phyloP scores from a whole-genome alignment of 371 early-diverging fungal genomes.

The Haplosporangium sp. region DNA sequence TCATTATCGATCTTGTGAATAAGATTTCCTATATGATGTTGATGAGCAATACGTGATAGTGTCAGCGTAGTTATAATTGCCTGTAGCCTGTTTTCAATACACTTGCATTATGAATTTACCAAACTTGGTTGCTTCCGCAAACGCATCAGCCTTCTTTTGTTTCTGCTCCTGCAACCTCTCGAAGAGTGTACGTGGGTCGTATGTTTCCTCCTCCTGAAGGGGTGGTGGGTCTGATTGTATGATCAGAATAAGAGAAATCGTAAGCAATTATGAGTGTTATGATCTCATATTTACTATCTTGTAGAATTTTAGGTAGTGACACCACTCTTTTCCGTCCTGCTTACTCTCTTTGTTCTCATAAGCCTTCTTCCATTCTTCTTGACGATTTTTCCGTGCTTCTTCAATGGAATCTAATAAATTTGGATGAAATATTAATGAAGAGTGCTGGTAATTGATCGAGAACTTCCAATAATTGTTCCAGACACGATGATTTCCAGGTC shows the following conservation, averaged over 20 bases:
- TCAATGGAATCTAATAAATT: constrained; percentile 34
- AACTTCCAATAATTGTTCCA: background rate
- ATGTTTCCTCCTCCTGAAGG: constrained; percentile 59
- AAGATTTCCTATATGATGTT: constrained; percentile 63
- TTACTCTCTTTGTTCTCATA: constrained; percentile 51
- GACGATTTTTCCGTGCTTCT: constrained; percentile 58
- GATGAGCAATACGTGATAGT: background rate
- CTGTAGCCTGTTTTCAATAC: background rate
- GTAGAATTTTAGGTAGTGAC: too few relatives aligned
- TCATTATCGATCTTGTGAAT: constrained; percentile 82
- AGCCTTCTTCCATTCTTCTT: constrained; percentile 59
- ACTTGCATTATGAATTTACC: constrained; percentile 39
- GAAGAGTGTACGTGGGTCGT: constrained; percentile 86
- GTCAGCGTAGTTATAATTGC: background rate
- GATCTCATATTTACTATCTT: too few relatives aligned
- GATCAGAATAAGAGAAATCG: background rate
- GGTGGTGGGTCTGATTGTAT: constrained; percentile 27
- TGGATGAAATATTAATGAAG: background rate
- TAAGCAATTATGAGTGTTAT: background rate
- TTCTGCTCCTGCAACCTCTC: constrained; percentile 84
- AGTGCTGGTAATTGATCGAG: background rate
- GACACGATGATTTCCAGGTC: background rate
- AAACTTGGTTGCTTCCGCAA: constrained; percentile 74
- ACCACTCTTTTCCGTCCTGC: background rate
- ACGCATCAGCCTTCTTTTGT: constrained; percentile 73